Evolutionary conservation across 768 basidiomycete genomes (phyloP), one percentile per base, ranked within the genome.

Genomic region (Cystobasidium ongulense): DNA sequence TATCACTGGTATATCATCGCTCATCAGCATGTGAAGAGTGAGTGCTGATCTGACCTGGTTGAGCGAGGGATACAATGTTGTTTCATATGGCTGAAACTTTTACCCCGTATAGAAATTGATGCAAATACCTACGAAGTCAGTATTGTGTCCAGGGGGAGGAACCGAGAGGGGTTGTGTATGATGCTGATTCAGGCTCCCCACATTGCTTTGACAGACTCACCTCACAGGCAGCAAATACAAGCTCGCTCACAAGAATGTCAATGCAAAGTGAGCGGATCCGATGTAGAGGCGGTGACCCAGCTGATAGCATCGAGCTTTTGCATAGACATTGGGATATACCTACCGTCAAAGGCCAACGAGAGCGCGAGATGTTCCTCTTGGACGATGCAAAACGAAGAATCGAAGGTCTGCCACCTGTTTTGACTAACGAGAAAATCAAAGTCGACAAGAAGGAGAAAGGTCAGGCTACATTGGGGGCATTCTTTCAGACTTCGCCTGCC

Each of bases 311-410:
- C 38, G 29, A 7, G 39, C 7, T 41, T 41, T 18, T 57, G 54
- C 25, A n/a, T n/a, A 70, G 67, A 38, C 43, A 57, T n/a, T 74
- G 74, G 74, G 41, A 50, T 36, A 59, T 74, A 46, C 68, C 68
- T 18, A 74, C 71, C 5, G 54, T 74, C 36, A 74, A 74, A 64
- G 74, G 66, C 3, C 74, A 74, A 54, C 65, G 74, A n/a, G 74
- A 74, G 21, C 65, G 74, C 1, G 74, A 74, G 67, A 59, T 74
- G 27, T 29, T 38, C 38, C 54, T 74, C 1, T 33, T 74, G 1
- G 68, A 74, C 4, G 74, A 74, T 59, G 74, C 74, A 7, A 74
- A 59, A 36, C 8, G 53, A 52, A 35, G 67, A 17, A 41, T 74
- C 1, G 39, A 70, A 46, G 74, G 74, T 36, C 57, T 73, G 25